Evolutionary conservation across 1,139 yeast species (phyloP), one percentile per base, ranked within the genome.

Genomic region (Debaryomycetaceae sp.): DNA sequence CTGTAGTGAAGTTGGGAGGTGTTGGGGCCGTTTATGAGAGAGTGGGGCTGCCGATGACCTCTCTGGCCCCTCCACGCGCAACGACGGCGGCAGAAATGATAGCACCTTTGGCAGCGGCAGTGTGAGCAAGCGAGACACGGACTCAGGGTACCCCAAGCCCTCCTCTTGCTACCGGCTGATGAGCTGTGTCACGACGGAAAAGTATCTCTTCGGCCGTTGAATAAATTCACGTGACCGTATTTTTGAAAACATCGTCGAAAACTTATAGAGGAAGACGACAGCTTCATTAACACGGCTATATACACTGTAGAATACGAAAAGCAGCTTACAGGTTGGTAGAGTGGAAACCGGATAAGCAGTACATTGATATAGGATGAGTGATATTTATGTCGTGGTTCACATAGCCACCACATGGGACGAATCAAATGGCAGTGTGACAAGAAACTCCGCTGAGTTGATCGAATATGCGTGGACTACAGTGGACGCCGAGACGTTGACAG

Each of bases 361-460:
- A 27, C 31, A 4, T 27, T 27, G 31, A 8, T 27, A 27, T 23
- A 43, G 34, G 27, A 80, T 81, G 84, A 68, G 78, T 55, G 87
- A 81, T 58, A 68, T 76, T 38, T 84, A 80, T 59, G 79, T 85
- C 53, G 84, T 83, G 45, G 67, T 83, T 38, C 83, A 83, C 50
- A 63, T 83, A 39, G 76, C 83, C 46, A 80, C 88, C 34, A 85
- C 91, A 14, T 80, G 86, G 53, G 90, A 84, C 57, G 90, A 84
- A 45, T 74, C 80, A 42, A 74, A 80, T 34, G 71, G 76, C 34
- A 77, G 79, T 54, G 78, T 82, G 41, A 66, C 84, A 34, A 78
- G 76, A 50, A 93, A 85, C 59, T 69, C 84, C 11, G 72, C 84
- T 7, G 93, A 86, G 62, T 66, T 80, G 50, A 77, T 83, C 42